A percentile compares a stretch with the other conserved stretches of the same genome.
phyloP scores from a whole-genome alignment of 768 basidiomycete species.

The Tricholoma matsutake region DNA sequence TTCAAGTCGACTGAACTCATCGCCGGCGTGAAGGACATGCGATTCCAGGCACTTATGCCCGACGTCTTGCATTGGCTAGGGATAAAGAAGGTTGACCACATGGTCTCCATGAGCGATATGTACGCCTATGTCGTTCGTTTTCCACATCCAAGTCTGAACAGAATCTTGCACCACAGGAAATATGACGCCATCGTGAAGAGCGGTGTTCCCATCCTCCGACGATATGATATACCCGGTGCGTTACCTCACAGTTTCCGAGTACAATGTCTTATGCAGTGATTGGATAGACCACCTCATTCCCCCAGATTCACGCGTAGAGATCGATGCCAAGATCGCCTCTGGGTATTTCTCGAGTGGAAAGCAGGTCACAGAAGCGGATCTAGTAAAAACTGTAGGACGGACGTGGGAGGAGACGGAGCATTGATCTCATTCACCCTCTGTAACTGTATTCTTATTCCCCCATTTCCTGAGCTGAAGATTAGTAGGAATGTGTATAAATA shows the following conservation, averaged over 20 bases:
- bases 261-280: conserved; percentile 1
- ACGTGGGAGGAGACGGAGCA: conserved; percentile 92
- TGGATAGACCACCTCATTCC: conserved; percentile 77
- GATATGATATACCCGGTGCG: conserved; percentile 86
- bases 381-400: conserved; percentile 82
- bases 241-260: conserved; percentile 3
- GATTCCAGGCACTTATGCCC: conserved; percentile 94
- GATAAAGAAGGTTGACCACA: conserved; percentile 81
- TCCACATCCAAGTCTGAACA: conserved; percentile 4
- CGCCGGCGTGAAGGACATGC: conserved; percentile 94
- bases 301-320: conserved; percentile 88
- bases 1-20: conserved; percentile 93
- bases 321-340: conserved; percentile 93
- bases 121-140: conserved; percentile 23
- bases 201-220: conserved; percentile 75
- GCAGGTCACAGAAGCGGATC: conserved; percentile 71
- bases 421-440: conserved; percentile 25
- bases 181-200: conserved; percentile 90
- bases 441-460: no score
- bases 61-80: conserved; percentile 96
- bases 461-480: no score
- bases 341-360: conserved; percentile 89
- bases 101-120: conserved; percentile 93
- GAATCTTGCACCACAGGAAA: conserved; percentile 51
- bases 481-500: no score